Evolutionary conservation across 1,284 basidiomycete genomes (phyloP).

Genomic region (Pseudozyma sp.): DNA sequence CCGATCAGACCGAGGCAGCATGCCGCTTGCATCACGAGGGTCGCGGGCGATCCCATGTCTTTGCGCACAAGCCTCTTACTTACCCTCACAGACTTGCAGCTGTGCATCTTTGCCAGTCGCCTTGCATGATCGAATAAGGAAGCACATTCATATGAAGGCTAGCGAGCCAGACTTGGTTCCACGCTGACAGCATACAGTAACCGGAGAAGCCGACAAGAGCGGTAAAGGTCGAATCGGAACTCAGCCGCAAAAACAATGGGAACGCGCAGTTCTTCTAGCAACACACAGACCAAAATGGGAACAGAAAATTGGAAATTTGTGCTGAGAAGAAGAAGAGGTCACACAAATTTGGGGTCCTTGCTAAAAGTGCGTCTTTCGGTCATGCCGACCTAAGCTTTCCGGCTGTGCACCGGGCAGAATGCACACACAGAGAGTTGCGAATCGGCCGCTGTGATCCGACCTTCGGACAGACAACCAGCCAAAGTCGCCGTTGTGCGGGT

Average conservation of each 20-base stretch:
- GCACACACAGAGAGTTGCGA: too few species aligned
- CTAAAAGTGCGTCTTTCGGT: not conserved
- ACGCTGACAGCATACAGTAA: not conserved
- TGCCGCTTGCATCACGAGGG: not conserved
- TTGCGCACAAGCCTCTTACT: not conserved
- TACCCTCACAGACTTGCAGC: too few species aligned
- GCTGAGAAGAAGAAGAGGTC: too few species aligned
- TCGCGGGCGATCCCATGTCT: not conserved
- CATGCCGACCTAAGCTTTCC: not conserved
- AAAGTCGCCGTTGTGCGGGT: too few species aligned
- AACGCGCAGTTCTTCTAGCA: slow-evolving; percentile 9
- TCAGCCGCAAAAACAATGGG: not conserved
- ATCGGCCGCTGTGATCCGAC: too few species aligned
- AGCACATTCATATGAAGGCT: too few species aligned
- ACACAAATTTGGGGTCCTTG: not conserved
- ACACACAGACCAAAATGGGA: not conserved
- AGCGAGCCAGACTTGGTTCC: not conserved
- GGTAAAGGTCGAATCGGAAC: slow-evolving; percentile 2
- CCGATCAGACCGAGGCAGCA: not conserved
- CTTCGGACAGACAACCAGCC: too few species aligned
- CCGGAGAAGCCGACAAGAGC: slow-evolving; percentile 2
- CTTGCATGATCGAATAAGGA: too few species aligned
- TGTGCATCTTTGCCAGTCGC: too few species aligned
- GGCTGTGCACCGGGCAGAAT: slow-evolving; percentile 1
- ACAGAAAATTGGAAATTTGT: not conserved